These are phyloP conservation scores for Oenanthe javanica DNA, from an alignment of 140 eudicot genomes.

Conservation along the genomic window DNA sequence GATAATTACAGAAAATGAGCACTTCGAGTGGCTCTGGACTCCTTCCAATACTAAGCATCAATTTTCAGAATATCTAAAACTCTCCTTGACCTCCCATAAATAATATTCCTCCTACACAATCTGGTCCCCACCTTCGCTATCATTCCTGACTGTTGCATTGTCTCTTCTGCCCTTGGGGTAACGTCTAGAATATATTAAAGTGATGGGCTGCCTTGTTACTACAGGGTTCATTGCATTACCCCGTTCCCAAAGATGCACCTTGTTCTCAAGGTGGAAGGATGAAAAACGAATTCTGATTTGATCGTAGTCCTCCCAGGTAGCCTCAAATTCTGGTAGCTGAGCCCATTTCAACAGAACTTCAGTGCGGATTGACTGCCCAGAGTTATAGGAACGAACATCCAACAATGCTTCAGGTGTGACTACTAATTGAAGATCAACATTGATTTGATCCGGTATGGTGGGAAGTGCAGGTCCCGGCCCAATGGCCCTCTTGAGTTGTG, in stretches of 20 bases:
- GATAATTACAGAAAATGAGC: no score
- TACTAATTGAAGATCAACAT: neutral
- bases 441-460: neutral
- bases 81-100: no score
- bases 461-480: neutral
- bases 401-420: neutral
- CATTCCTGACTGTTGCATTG: no score
- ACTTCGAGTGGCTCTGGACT: no score
- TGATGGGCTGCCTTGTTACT: no score
- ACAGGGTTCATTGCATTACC: no score
- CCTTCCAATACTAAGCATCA: no score
- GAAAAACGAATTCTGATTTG: neutral
- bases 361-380: neutral
- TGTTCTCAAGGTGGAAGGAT: neutral
- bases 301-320: neutral
- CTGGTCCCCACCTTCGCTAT: no score
- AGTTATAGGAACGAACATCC: neutral
- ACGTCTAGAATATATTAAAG: no score
- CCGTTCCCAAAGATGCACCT: neutral
- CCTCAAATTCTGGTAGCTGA: neutral
- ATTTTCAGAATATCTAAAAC: no score
- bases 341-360: neutral
- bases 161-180: no score
- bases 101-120: no score
- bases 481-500: neutral